Percentiles rank a stretch among this genome's conserved stretches.
Evolutionary conservation across 371 early-diverging fungal genomes (phyloP).

Genomic region (Syncephalis fuscata): DNA sequence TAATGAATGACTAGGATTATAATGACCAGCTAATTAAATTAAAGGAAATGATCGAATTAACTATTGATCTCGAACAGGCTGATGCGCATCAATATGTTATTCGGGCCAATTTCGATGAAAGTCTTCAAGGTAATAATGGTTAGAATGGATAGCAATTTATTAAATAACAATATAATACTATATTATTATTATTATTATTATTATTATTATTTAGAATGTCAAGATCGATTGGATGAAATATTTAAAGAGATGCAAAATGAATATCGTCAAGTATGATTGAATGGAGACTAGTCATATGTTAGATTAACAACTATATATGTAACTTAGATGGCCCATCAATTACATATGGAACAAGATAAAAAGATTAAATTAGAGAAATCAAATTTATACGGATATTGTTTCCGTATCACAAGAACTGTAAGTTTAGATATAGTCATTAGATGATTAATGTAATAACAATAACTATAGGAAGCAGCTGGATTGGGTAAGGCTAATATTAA

Average conservation of each 20-base stretch:
- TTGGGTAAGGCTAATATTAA: constrained; percentile 1
- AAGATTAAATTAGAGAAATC: constrained; percentile 83
- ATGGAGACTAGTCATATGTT: background rate
- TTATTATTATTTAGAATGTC: constrained; percentile 48
- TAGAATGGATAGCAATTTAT: too few relatives aligned
- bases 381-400: constrained; percentile 64
- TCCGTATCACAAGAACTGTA: constrained; percentile 68
- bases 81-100: constrained; percentile 84
- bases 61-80: constrained; percentile 75
- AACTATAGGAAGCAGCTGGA: constrained; percentile 5
- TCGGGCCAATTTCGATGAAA: constrained; percentile 64
- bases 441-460: background rate
- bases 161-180: too few relatives aligned
- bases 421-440: background rate
- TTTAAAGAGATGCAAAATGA: constrained; percentile 39
- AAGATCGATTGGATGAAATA: constrained; percentile 35
- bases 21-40: constrained; percentile 35
- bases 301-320: background rate
- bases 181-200: too few relatives aligned
- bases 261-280: constrained; percentile 22
- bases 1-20: constrained; percentile 17
- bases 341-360: constrained; percentile 67
- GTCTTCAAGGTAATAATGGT: constrained; percentile 36
- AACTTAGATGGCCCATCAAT: constrained; percentile 29
- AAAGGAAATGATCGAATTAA: constrained; percentile 67